Evolutionary conservation across 306 rosid genomes (phyloP), one percentile per base, ranked within the genome.

Genomic region (Potentilla sterilis): DNA sequence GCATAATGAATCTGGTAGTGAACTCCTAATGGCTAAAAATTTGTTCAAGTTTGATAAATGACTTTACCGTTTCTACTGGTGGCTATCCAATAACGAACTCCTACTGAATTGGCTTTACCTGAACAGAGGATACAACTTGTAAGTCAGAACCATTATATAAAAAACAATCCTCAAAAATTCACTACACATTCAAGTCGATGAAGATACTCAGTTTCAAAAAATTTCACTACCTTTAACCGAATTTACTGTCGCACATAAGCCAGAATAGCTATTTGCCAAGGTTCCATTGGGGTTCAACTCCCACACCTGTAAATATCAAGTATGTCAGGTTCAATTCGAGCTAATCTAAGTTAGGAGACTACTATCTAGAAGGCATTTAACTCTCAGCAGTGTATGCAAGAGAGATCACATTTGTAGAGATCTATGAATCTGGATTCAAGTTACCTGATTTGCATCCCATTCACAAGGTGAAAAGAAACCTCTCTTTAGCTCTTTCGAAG

Each of bases 21-120:
- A 2, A 57, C 34, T 32, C 10, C 67, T 64, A 64, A n/a, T 37
- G 44, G 69, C 54, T 21, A 54, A 3, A 14, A 77, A 77, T 58
- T 44, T 37, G 18, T n/a, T 37, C 12, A 34, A 62, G 69, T 35
- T 1, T 64, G 28, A 38, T 34, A 61, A 18, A 18, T 24, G 28
- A 64, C 4, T 37, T 35, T 64, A 91, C 97, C 97, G 77, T 52
- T 74, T 79, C 87, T 83, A 78, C 99, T 97, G 0, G 84, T 88
- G 32, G 99, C 99, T 69, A 92, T 72, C 99, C 99, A 95, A 43
- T 97, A 83, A 63, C 90, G 92, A 75, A 84, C 70, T 59, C 96
- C 99, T 12, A 73, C 72, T 22, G 80, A 24, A 75, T 12, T 72
- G 82, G 5, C 58, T 72, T 83, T 46, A 44, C 72, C 97, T 90